Evolutionary conservation across 1,139 yeast species (phyloP).

Genomic region (Maudiozyma humilis): DNA sequence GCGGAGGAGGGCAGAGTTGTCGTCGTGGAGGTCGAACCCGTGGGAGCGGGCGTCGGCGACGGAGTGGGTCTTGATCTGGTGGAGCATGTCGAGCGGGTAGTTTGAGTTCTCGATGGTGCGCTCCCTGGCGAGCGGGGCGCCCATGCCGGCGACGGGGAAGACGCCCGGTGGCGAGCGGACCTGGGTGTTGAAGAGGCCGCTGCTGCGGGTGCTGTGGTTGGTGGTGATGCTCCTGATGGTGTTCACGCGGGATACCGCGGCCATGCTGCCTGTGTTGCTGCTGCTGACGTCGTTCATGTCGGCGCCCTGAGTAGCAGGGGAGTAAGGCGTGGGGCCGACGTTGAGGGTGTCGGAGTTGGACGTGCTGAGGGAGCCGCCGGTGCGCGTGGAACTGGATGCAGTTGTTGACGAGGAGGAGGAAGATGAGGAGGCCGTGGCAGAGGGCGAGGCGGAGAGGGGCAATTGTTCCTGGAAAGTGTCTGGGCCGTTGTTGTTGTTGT

Average conservation of each 20-base stretch:
- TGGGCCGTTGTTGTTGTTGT: not conserved
- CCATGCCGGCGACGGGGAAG: constrained; percentile 75
- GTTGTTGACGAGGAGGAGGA: not conserved
- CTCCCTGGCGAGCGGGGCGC: constrained; percentile 49
- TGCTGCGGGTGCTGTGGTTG: not conserved
- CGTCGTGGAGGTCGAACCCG: not conserved
- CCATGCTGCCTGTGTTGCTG: not conserved
- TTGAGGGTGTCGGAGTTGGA: not conserved
- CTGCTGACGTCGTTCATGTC: no score
- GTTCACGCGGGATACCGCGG: not conserved
- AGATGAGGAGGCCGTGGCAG: not conserved
- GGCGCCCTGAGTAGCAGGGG: not conserved
- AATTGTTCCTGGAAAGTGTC: no score
- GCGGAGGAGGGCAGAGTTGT: constrained; percentile 1
- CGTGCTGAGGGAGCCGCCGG: not conserved
- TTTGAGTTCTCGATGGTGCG: constrained; percentile 43
- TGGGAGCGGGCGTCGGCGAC: not conserved
- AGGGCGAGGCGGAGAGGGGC: constrained; percentile 1
- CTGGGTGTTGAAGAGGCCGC: not conserved
- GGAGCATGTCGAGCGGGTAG: not conserved
- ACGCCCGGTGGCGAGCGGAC: constrained; percentile 60
- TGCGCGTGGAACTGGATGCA: not conserved
- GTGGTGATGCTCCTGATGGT: not conserved
- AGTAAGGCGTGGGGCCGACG: constrained; percentile 2
- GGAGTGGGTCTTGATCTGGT: not conserved